Percentiles rank a stretch among this genome's conserved stretches.
Evolutionary conservation across 345 rosid species (phyloP).

Genomic region (Rhizophora mangle): DNA sequence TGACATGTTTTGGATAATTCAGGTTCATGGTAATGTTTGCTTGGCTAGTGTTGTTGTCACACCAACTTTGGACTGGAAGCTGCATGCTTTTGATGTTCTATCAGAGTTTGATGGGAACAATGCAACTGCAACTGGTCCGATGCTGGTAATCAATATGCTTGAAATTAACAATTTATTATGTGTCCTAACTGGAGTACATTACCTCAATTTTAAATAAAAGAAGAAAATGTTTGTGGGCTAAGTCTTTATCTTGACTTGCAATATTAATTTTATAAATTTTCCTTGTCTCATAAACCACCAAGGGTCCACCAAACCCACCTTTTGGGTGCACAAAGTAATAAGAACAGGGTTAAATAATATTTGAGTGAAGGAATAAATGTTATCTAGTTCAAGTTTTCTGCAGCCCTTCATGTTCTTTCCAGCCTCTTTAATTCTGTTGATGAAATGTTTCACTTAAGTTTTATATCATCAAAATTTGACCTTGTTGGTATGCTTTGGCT

Average conservation of each 20-base stretch:
- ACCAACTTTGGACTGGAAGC: slow-evolving; percentile 97
- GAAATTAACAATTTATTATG: slow-evolving; percentile 12
- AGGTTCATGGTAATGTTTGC: slow-evolving; percentile 98
- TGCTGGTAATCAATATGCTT: slow-evolving; percentile 77
- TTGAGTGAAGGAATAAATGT: not conserved
- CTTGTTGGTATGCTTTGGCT: not conserved
- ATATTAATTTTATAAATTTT: too few relatives aligned
- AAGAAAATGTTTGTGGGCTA: not conserved
- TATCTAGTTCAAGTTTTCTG: not conserved
- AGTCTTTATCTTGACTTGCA: not conserved
- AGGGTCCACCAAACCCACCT: too few relatives aligned
- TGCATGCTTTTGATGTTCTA: slow-evolving; percentile 95
- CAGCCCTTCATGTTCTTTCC: not conserved
- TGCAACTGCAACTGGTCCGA: slow-evolving; percentile 76
- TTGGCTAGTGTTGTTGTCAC: slow-evolving; percentile 92
- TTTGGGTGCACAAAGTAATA: too few relatives aligned
- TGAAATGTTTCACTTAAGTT: not conserved
- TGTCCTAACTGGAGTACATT: not conserved
- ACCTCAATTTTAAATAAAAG: slow-evolving; percentile 1
- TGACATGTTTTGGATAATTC: slow-evolving; percentile 20
- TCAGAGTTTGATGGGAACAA: slow-evolving; percentile 91
- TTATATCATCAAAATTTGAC: not conserved
- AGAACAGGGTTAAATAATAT: too few relatives aligned
- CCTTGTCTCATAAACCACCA: too few relatives aligned
- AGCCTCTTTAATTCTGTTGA: not conserved